phyloP scores from a whole-genome alignment of 2,329 filamentous ascomycete genomes.

The Sordariomycetes sp. region DNA sequence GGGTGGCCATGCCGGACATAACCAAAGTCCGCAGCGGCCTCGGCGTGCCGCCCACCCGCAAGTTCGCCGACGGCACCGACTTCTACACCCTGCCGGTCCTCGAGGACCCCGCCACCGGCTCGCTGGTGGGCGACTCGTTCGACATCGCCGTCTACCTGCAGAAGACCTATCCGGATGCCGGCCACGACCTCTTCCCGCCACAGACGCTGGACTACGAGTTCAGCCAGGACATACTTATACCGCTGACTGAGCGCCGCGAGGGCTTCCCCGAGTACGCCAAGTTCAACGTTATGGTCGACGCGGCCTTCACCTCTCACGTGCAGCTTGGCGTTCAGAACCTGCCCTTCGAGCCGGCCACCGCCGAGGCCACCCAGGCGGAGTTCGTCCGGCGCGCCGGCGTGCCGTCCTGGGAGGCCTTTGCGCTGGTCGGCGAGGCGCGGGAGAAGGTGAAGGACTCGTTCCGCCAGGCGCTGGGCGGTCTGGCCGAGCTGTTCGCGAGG shows the following conservation, averaged over 20 bases:
- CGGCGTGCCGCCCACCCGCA: conserved; percentile 36
- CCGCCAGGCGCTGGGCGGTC: conserved; percentile 13
- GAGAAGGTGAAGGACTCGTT: conserved; percentile 26
- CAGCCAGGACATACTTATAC: conserved; percentile 16
- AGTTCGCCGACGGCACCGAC: conserved; percentile 43
- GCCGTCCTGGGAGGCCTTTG: conserved; percentile 31
- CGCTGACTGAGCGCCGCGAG: conserved; percentile 22
- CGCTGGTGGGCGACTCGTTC: conserved; percentile 48
- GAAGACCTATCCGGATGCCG: conserved; percentile 32
- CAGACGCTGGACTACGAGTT: conserved; percentile 28
- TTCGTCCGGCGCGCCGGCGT: conserved; percentile 35
- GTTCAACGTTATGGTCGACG: conserved; percentile 46
- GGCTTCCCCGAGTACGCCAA: conserved; percentile 24
- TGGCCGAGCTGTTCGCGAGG: conserved; percentile 20
- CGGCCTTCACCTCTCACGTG: conserved; percentile 35
- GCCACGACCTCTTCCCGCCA: conserved; percentile 36
- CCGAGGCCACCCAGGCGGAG: conserved; percentile 27
- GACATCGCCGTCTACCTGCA: conserved; percentile 55
- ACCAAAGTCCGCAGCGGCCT: conserved; percentile 32
- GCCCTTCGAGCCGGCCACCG: conserved; percentile 34
- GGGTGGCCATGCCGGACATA: conserved; percentile 43
- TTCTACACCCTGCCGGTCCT: conserved; percentile 52
- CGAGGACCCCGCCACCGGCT: conserved; percentile 27
- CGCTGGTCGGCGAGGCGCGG: conserved; percentile 24
- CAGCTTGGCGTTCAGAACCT: conserved; percentile 27